A percentile compares a stretch with the other conserved stretches of the same genome.
Evolutionary conservation across 441 rosid species (phyloP).

Genomic region (Gossypium laxum): DNA sequence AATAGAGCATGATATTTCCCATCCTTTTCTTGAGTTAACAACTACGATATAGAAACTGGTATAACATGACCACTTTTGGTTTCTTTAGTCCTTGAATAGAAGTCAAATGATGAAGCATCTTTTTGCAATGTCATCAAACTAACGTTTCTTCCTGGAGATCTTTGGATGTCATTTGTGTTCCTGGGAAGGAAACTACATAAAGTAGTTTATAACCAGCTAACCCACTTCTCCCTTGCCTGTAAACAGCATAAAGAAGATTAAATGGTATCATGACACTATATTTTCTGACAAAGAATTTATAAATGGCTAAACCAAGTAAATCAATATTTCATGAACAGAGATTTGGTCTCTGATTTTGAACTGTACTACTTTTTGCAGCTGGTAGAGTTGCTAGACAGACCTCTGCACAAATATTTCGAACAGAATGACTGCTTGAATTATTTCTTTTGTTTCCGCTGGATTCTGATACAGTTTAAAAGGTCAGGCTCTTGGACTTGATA

Average conservation of each 20-base stretch:
- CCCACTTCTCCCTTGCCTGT: neutral
- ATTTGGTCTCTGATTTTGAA: conserved; percentile 16
- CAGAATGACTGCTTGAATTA: conserved; percentile 94
- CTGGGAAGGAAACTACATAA: neutral
- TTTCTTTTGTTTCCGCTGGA: conserved; percentile 99
- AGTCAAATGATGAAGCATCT: neutral
- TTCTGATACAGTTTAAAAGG: conserved; percentile 94
- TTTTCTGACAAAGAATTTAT: neutral
- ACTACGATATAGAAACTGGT: neutral
- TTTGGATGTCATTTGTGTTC: neutral
- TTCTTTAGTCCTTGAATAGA: neutral
- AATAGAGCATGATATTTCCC: neutral
- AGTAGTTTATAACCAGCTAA: neutral
- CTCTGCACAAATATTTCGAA: conserved; percentile 79
- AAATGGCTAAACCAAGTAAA: neutral
- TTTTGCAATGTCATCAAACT: neutral
- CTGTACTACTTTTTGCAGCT: conserved; percentile 41
- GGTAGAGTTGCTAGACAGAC: conserved; percentile 83
- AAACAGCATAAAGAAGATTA: conserved; percentile 1
- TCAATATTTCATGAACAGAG: neutral
- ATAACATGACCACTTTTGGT: neutral
- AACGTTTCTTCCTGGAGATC: neutral
- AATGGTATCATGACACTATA: neutral
- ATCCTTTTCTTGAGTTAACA: conserved; percentile 1
- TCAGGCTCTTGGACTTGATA: conserved; percentile 22